phyloP scores from a whole-genome alignment of 208 protist genomes.

The Leishmania tarentolae region DNA sequence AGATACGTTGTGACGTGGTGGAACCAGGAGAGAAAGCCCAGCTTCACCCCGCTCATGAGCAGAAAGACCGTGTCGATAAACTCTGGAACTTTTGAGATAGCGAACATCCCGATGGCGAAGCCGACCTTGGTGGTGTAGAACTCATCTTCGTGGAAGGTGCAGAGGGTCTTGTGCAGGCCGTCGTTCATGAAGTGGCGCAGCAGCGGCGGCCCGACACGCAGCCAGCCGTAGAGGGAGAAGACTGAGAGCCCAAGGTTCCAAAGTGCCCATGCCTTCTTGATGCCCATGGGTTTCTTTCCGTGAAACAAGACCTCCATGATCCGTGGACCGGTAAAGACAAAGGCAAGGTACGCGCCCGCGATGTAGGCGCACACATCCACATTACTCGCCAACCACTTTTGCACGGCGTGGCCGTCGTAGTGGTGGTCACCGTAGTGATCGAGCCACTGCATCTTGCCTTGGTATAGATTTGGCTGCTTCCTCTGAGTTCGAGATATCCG shows the following conservation, averaged over 20 bases:
- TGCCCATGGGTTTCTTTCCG: slow-evolving; percentile 44
- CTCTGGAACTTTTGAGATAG: slow-evolving; percentile 86
- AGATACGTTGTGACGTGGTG: slow-evolving; percentile 93
- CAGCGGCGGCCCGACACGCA: slow-evolving; percentile 53
- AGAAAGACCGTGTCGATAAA: slow-evolving; percentile 89
- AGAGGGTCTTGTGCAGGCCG: slow-evolving; percentile 68
- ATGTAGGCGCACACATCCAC: slow-evolving; percentile 58
- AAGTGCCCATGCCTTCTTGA: slow-evolving; percentile 63
- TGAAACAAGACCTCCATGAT: slow-evolving; percentile 40
- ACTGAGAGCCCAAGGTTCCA: slow-evolving; percentile 88
- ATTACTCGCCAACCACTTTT: slow-evolving; percentile 41
- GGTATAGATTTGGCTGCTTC: not conserved
- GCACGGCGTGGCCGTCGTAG: slow-evolving; percentile 45
- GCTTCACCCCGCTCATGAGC: slow-evolving; percentile 66
- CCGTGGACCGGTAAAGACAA: slow-evolving; percentile 54
- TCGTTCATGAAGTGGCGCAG: slow-evolving; percentile 31
- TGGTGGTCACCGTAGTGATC: slow-evolving; percentile 44
- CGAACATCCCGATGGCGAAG: slow-evolving; percentile 78
- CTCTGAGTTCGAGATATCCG: not conserved
- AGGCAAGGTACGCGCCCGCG: slow-evolving; percentile 57
- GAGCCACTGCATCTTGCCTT: slow-evolving; percentile 43
- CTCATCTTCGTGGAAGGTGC: slow-evolving; percentile 56
- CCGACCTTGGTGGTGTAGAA: slow-evolving; percentile 68
- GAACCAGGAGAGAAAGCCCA: slow-evolving; percentile 89
- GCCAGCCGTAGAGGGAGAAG: slow-evolving; percentile 80